Conservation (phyloP, 257 asterid species). For the Solanum lycopersicoides region DNA sequence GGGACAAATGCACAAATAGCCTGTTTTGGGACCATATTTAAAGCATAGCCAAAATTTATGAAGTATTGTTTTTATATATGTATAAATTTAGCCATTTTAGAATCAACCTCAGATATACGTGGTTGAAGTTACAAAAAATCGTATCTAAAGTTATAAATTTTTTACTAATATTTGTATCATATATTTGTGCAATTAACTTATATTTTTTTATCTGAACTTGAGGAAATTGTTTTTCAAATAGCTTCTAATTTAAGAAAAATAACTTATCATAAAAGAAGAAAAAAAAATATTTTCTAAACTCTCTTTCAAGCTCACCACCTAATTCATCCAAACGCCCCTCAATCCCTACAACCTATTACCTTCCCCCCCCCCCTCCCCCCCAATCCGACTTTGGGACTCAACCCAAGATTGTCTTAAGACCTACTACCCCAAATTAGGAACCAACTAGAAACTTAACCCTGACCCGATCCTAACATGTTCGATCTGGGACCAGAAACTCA, state of each 20-base stretch:
- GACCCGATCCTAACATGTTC: background rate
- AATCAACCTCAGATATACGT: too few relatives aligned
- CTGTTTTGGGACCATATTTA: background rate
- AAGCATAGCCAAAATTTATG: background rate
- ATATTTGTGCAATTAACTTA: too few relatives aligned
- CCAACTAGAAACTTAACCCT: background rate
- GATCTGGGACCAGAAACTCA: too few relatives aligned
- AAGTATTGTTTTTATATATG: too few relatives aligned
- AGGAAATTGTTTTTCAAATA: too few relatives aligned
- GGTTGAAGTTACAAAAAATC: background rate
- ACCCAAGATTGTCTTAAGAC: background rate
- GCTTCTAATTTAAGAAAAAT: background rate
- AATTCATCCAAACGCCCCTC: background rate
- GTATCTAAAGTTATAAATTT: too few relatives aligned
- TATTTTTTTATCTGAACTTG: background rate
- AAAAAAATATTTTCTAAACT: too few relatives aligned
- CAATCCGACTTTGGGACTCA: background rate
- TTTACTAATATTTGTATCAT: too few relatives aligned
- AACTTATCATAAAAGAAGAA: too few relatives aligned
- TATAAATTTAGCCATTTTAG: background rate
- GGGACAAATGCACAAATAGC: background rate
- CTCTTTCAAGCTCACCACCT: background rate
- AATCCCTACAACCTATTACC: background rate
- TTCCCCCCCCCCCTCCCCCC: background rate
- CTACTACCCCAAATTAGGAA: background rate